phyloP scores from a whole-genome alignment of 2,329 filamentous ascomycete genomes.

The Aurifilum marmelostoma region DNA sequence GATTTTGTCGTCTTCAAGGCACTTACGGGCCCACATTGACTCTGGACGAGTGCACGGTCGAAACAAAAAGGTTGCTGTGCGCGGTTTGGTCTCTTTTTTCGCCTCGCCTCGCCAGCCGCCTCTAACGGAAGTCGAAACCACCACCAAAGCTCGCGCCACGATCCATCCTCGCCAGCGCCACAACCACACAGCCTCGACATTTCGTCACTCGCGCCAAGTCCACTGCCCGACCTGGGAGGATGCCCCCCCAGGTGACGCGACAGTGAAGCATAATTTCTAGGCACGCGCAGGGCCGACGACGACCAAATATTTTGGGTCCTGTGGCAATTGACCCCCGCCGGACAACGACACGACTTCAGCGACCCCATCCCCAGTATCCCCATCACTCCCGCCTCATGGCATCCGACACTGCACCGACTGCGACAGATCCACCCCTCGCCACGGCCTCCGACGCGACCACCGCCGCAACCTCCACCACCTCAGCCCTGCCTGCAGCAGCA shows the following conservation, averaged over 20 bases:
- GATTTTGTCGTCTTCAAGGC: neutral
- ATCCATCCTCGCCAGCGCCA: slow-evolving; percentile 25
- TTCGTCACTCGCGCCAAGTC: slow-evolving; percentile 27
- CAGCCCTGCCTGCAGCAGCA: slow-evolving; percentile 38
- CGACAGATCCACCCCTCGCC: slow-evolving; percentile 53
- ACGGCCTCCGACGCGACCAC: slow-evolving; percentile 34
- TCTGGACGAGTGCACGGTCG: slow-evolving; percentile 1
- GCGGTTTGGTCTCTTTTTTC: neutral
- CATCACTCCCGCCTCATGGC: slow-evolving; percentile 47
- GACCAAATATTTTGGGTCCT: neutral
- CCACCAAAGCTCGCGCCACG: slow-evolving; percentile 30
- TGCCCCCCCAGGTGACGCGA: slow-evolving; percentile 26
- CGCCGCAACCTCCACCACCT: slow-evolving; percentile 38
- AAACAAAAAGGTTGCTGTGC: neutral
- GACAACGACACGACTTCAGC: neutral
- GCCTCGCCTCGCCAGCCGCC: slow-evolving; percentile 8
- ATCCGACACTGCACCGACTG: slow-evolving; percentile 56
- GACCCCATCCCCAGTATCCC: slow-evolving; percentile 4
- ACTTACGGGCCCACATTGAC: neutral
- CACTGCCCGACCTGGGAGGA: slow-evolving; percentile 8
- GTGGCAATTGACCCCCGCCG: slow-evolving; percentile 8
- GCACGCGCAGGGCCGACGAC: slow-evolving; percentile 14
- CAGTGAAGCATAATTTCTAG: slow-evolving; percentile 12
- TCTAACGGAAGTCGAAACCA: slow-evolving; percentile 5
- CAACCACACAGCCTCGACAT: slow-evolving; percentile 31